Conservation (phyloP, 2,329 filamentous ascomycete species). For the Ophiostoma piceae region DNA sequence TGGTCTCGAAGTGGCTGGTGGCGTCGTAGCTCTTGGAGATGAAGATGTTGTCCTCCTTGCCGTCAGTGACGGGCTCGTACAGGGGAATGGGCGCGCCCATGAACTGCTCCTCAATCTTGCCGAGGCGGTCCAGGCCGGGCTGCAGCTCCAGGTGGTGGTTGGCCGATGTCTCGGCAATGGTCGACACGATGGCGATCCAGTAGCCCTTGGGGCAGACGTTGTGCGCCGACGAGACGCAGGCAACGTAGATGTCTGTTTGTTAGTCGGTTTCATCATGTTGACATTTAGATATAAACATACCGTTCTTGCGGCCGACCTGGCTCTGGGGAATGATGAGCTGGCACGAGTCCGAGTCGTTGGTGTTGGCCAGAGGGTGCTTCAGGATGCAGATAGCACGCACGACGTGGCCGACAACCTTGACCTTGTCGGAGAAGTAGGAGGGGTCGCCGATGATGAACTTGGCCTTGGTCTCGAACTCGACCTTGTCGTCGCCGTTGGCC, state of each 20-base stretch:
- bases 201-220: slow-evolving; percentile 99
- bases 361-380: slow-evolving; percentile 88
- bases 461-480: slow-evolving; percentile 94
- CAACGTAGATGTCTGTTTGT: slow-evolving; percentile 82
- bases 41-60: slow-evolving; percentile 84
- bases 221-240: slow-evolving; percentile 89
- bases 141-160: slow-evolving; percentile 97
- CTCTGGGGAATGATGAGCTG: slow-evolving; percentile 98
- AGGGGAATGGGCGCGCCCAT: slow-evolving; percentile 56
- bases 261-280: background rate
- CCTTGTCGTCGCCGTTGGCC: slow-evolving; percentile 73
- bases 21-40: slow-evolving; percentile 99
- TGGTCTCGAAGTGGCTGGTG: slow-evolving; percentile 94
- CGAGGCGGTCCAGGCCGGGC: slow-evolving; percentile 85
- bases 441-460: slow-evolving; percentile 95
- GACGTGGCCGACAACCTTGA: slow-evolving; percentile 79
- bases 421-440: slow-evolving; percentile 91
- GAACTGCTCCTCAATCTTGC: slow-evolving; percentile 93
- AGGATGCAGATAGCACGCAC: slow-evolving; percentile 96
- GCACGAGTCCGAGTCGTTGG: slow-evolving; percentile 79
- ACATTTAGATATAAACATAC: slow-evolving; percentile 44
- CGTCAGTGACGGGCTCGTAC: slow-evolving; percentile 82
- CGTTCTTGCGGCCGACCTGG: slow-evolving; percentile 93
- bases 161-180: slow-evolving; percentile 82
- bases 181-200: slow-evolving; percentile 97